phyloP scores from a whole-genome alignment of 768 basidiomycete genomes.

The Suillus sp. region DNA sequence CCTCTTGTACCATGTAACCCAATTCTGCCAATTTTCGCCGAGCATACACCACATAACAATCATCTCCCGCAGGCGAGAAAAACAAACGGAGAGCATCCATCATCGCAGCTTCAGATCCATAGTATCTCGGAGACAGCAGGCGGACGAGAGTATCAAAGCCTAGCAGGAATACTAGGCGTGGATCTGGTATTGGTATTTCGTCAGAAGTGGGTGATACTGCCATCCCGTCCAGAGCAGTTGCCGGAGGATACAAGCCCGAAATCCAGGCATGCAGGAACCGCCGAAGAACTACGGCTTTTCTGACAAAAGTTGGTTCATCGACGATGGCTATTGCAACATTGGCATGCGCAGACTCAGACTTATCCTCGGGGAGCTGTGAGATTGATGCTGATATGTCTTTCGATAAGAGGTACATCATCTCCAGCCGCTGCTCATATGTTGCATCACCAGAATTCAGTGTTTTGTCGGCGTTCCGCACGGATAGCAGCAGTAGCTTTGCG shows the following conservation, averaged over 20 bases:
- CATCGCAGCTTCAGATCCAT: slow-evolving; percentile 59
- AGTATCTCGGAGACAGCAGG: slow-evolving; percentile 76
- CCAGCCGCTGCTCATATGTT: slow-evolving; percentile 72
- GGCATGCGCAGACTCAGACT: slow-evolving; percentile 12
- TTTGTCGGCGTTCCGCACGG: slow-evolving; percentile 89
- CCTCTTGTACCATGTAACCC: slow-evolving; percentile 28
- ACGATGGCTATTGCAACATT: slow-evolving; percentile 81
- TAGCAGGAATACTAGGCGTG: slow-evolving; percentile 68
- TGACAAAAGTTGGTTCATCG: slow-evolving; percentile 87
- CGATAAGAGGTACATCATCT: slow-evolving; percentile 83
- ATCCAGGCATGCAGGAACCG: slow-evolving; percentile 44
- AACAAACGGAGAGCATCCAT: slow-evolving; percentile 53
- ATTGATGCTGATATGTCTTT: slow-evolving; percentile 37
- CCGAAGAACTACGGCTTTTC: slow-evolving; percentile 68
- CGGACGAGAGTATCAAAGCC: slow-evolving; percentile 88
- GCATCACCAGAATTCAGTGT: slow-evolving; percentile 68
- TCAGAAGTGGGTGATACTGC: slow-evolving; percentile 18
- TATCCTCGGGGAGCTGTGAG: not conserved
- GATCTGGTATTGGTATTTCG: slow-evolving; percentile 17
- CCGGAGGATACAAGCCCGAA: slow-evolving; percentile 12
- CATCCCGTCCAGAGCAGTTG: slow-evolving; percentile 19
- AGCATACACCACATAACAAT: slow-evolving; percentile 68
- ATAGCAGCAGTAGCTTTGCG: slow-evolving; percentile 77
- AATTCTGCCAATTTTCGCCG: slow-evolving; percentile 41
- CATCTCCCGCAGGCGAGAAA: slow-evolving; percentile 56